Conservation (phyloP, 805 yeast species). For the Tetrapisispora pingtungensis region DNA sequence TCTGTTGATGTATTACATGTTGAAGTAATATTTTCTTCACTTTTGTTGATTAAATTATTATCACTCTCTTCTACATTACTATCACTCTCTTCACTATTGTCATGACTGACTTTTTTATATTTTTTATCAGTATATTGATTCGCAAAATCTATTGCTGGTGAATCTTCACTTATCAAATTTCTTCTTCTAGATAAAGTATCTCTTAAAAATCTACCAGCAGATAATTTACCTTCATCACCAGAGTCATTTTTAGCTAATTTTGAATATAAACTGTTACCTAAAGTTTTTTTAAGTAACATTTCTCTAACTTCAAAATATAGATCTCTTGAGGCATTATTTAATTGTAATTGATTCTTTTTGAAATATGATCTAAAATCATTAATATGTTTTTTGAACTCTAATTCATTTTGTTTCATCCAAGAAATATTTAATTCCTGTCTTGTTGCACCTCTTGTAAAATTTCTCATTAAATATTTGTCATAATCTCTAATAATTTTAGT, state of each 20-base stretch:
- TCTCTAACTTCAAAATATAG: slow-evolving; percentile 78
- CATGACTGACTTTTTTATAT: slow-evolving; percentile 21
- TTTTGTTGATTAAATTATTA: background rate
- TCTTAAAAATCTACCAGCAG: slow-evolving; percentile 1
- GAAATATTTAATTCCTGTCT: slow-evolving; percentile 93
- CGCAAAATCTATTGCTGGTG: slow-evolving; percentile 30
- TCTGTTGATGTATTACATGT: background rate
- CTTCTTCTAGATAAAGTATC: slow-evolving; percentile 7
- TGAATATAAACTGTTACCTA: slow-evolving; percentile 26
- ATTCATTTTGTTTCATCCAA: slow-evolving; percentile 94
- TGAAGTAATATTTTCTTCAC: background rate
- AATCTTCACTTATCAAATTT: slow-evolving; percentile 16
- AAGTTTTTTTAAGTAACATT: slow-evolving; percentile 35
- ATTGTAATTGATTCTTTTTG: slow-evolving; percentile 59
- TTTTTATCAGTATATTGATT: slow-evolving; percentile 21
- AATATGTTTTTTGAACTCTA: slow-evolving; percentile 86
- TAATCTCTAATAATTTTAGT: slow-evolving; percentile 92
- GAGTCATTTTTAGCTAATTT: slow-evolving; percentile 29
- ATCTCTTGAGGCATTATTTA: slow-evolving; percentile 69
- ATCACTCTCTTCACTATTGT: background rate
- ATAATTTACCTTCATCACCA: slow-evolving; percentile 18
- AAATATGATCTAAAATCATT: slow-evolving; percentile 79
- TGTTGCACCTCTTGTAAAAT: slow-evolving; percentile 95
- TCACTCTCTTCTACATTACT: background rate
- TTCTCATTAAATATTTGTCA: slow-evolving; percentile 92